Evolutionary conservation across 1,284 basidiomycete species (phyloP).

Genomic region (Fomes fomentarius): DNA sequence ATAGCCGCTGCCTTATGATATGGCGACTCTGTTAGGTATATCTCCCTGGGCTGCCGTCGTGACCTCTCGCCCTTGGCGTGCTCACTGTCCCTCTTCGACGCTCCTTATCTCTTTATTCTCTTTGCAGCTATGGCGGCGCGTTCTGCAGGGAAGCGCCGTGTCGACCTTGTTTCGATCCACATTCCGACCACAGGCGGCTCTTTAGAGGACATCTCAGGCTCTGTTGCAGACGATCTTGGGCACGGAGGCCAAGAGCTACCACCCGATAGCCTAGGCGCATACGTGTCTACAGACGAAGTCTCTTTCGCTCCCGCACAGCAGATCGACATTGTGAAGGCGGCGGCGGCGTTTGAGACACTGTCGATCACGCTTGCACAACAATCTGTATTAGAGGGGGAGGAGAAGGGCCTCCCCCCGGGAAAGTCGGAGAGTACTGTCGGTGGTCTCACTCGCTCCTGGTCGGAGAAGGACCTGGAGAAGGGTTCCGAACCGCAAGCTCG

Average conservation of each 20-base stretch:
- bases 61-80: neutral
- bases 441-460: neutral
- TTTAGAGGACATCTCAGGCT: neutral
- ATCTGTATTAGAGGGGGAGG: too few relatives aligned
- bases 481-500: slow-evolving; percentile 37
- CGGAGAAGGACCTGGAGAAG: slow-evolving; percentile 44
- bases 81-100: neutral
- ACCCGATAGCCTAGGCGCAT: neutral
- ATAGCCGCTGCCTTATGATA: neutral
- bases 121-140: neutral
- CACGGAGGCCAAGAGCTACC: neutral
- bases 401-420: too few relatives aligned
- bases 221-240: neutral
- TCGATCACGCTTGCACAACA: too few relatives aligned
- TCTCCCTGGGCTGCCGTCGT: neutral
- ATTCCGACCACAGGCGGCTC: neutral
- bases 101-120: neutral
- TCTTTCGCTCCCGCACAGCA: neutral
- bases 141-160: neutral
- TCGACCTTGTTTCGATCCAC: neutral
- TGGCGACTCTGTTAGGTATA: neutral
- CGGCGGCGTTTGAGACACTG: too few relatives aligned
- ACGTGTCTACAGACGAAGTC: neutral
- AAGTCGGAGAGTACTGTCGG: neutral
- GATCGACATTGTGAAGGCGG: neutral